Base-by-base conservation (phyloP, 129 eudicot species). In the Oenanthe sinensis region DNA sequence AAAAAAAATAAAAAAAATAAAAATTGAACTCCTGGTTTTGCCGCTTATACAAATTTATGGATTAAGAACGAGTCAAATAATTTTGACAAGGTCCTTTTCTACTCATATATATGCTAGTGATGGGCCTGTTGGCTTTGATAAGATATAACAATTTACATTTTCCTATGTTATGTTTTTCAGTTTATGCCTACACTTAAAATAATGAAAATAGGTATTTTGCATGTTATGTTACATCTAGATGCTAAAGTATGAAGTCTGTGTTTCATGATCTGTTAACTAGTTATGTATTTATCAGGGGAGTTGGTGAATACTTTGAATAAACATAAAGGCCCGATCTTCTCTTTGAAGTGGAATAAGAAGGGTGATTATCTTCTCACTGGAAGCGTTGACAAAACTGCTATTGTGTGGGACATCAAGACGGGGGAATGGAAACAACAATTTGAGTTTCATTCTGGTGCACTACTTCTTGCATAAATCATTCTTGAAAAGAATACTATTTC, bases 361-460 rank as follows among this genome's bases (percentile, higher is more conserved):
- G 98, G 98, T 46, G 98, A 94, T 79, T 91, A 86, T 87, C 96
- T 94, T 83, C 87, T 94, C 19, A 94, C 92, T 74, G 98, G 98
- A 39, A 94, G 98, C 82, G 92, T 89, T 33, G 98, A 94, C 78
- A 88, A 86, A 88, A 94, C 98, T 74, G 98, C 98, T 40, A 91
- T 94, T 81, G 98, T 94, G 71, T 94, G 98, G 98, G 97, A 94
- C 72, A 81, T 86, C 39, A 94, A 91, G 87, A 88, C 96, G 8
- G 93, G 91, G 42, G 98, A 91, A 76, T 94, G 96, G 96, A 94
- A 90, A 77, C 98, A 94, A 52, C 98, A 94, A 76, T 94, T 94
- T 77, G 96, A 94, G 67, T 90, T 94, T 87, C 97, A 94, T 81
- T 55, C 90, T 86, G 97, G 98, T 93, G 69, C 62, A 79, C 68